phyloP scores from a whole-genome alignment of 306 rosid species.

The Elaeagnus macrophylla region DNA sequence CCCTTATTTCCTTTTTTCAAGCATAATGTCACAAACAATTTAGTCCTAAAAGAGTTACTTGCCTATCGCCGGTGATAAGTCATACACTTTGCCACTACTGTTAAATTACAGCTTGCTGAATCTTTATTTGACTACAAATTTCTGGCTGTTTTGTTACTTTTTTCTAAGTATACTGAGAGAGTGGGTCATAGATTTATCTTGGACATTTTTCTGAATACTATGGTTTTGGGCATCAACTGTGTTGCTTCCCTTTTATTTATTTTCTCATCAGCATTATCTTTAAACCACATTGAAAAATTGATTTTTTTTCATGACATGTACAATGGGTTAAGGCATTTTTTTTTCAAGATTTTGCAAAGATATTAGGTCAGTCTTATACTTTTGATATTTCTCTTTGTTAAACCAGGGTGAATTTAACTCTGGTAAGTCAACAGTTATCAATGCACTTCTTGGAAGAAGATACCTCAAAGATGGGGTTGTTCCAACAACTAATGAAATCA shows the following conservation, averaged over 20 bases:
- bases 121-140: no score
- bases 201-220: no score
- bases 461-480: conserved; percentile 93
- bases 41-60: not conserved
- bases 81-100: no score
- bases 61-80: not conserved
- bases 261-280: not conserved
- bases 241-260: not conserved
- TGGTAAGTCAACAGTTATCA: conserved; percentile 91
- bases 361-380: conserved; percentile 14
- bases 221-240: not conserved
- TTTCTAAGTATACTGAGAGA: no score
- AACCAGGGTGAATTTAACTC: conserved; percentile 94
- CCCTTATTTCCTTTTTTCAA: not conserved
- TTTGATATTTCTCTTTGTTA: conserved; percentile 14
- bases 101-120: no score
- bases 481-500: conserved; percentile 96
- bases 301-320: not conserved
- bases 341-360: conserved; percentile 19
- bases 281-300: not conserved
- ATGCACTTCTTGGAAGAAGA: conserved; percentile 92
- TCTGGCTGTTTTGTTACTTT: no score
- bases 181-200: no score
- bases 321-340: conserved; percentile 1
- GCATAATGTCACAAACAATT: not conserved